Base-by-base conservation (phyloP, 2,329 filamentous ascomycete genomes). In the Penicillium frequentans region DNA sequence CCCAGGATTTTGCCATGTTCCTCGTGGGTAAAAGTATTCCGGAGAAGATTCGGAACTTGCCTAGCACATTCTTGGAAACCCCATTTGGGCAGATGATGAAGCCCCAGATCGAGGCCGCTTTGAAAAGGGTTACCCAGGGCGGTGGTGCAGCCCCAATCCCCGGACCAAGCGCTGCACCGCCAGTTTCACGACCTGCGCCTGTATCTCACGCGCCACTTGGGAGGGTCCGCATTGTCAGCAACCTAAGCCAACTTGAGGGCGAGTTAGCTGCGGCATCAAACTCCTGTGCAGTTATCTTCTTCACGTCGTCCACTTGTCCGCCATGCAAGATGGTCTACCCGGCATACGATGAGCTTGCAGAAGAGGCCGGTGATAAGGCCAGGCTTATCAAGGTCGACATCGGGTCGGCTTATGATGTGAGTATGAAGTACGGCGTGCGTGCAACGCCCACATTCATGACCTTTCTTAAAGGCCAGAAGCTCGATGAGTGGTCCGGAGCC, bases 371-470 rank as follows among this genome's bases (percentile, higher is more conserved):
- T 1, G 77, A 83, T 31, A 87, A 87, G 64, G 87, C 86, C 3
- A 78, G 85, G 0, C 83, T 97, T 48, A 87, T 97, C 76, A 95
- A 96, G 70, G 86, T 96, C 13, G 93, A 98, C 69, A 86, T 91
- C 48, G 86, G 86, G 16, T 77, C 82, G 13, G 86, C 88, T 3
- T 83, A 81, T 55, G 84, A 85, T 59, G 84, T 90, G 48, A 86
- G 82, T 24, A 80, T 80, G 43, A 82, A 82, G 57, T 96, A 90
- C 70, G 77, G 81, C 1, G 83, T 97, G 51, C 82, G 84, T 2
- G 88, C 88, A 4, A 96, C 93, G 0, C 93, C 93, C 0, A 96
- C 93, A 0, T 96, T 98, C 68, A 85, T 95, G 68, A 93, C 91
- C 0, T 96, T 93, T 69, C 75, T 93, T 9, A 87, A 83, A 52